Base-by-base conservation (phyloP, 495 filamentous ascomycete species). In the Aspergillus sclerotiicarbonarius region DNA sequence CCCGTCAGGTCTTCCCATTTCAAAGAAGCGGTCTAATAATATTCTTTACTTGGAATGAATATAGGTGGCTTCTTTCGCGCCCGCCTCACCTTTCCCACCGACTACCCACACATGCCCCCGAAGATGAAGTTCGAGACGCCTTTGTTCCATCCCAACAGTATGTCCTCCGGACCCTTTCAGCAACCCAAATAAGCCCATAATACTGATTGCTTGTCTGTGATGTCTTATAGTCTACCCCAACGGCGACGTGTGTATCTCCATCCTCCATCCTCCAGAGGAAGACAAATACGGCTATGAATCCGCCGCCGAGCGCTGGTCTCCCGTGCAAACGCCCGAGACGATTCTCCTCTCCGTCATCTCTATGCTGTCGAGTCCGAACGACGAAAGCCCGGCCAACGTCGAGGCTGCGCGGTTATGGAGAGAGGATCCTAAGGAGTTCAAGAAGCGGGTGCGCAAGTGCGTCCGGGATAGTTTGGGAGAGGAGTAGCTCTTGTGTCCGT, bases 301-400 rank as follows among this genome's bases (percentile, higher is more conserved):
- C 12, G 91, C 90, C n/a, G 79, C 85, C 31, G 94, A 98, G 79
- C 84, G 94, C 47, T 98, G 94, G 94, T 90, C 84, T 20, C 94
- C 94, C n/a, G 94, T 98, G 1, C 94, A 98, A 71, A 93, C 90
- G 1, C 95, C 96, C 46, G 95, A 98, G 76, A 93, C 91, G 4
- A 98, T 98, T 54, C 77, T 98, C 13, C 69, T 98, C 8, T 92
- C 88, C 54, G 91, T 96, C 13, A 95, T 98, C 66, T 93, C 89
- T 61, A 87, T 98, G 83, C 88, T 98, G 45, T 87, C 87, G 50
- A 89, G 88, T 62, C 94, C 95, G 30, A 98, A 98, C 68, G 90
- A 94, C 61, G 94, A 98, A 82, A 92, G 88, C 63, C 91, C 95
- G 0, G 94, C 94, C 2, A 98, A 98, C 67, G 83, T 97, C 8